These are phyloP conservation scores for Fusarium xylarioides DNA, from an alignment of 2,329 filamentous ascomycete species.

Conservation along the genomic window DNA sequence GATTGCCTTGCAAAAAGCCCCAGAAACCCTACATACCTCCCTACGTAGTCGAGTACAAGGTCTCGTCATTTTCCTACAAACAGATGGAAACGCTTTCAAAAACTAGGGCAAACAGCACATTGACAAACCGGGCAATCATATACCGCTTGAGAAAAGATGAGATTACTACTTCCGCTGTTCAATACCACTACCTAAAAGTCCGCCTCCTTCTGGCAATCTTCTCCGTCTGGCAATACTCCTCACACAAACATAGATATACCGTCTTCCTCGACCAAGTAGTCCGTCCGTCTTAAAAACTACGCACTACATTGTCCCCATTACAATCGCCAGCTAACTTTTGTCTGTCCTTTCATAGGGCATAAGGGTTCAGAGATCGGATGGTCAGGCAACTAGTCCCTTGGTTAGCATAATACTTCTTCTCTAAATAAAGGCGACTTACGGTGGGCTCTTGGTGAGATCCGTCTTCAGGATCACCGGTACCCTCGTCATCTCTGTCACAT, in stretches of 20 bases:
- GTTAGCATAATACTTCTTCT: slow-evolving; percentile 34
- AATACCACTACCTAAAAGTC: slow-evolving; percentile 14
- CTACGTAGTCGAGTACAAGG: not conserved
- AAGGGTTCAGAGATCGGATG: slow-evolving; percentile 85
- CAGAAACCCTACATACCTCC: not conserved
- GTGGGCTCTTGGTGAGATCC: slow-evolving; percentile 97
- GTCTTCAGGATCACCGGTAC: slow-evolving; percentile 99
- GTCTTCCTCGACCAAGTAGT: slow-evolving; percentile 11
- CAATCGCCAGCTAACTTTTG: slow-evolving; percentile 22
- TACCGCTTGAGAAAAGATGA: slow-evolving; percentile 24
- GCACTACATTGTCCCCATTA: slow-evolving; percentile 11
- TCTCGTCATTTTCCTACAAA: not conserved
- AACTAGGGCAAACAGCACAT: not conserved
- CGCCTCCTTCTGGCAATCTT: slow-evolving; percentile 31
- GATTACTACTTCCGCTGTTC: slow-evolving; percentile 36
- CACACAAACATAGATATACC: slow-evolving; percentile 16
- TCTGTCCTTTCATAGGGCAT: slow-evolving; percentile 62
- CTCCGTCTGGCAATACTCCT: slow-evolving; percentile 13
- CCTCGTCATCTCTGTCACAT: slow-evolving; percentile 96
- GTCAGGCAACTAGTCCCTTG: slow-evolving; percentile 71
- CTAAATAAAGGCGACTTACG: slow-evolving; percentile 74
- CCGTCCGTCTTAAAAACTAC: slow-evolving; percentile 12
- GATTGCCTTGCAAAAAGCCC: not conserved
- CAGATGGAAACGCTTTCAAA: not conserved
- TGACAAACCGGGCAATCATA: not conserved